Percentiles rank a stretch among this genome's conserved stretches.
Conservation (phyloP, 805 yeast species). For the Hyphopichia homilentoma region DNA sequence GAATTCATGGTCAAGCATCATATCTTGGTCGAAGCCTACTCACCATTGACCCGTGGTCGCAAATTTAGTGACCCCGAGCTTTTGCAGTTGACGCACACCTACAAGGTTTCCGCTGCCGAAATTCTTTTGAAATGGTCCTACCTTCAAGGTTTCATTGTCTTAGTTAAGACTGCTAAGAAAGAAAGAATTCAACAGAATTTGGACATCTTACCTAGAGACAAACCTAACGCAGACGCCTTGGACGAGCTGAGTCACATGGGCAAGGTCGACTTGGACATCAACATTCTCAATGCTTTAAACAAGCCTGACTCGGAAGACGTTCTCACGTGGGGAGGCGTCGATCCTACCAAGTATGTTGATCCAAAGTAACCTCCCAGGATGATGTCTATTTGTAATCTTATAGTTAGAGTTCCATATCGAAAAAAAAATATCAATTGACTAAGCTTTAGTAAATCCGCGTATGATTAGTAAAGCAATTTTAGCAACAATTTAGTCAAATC, state of each 20-base stretch:
- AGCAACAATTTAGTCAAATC: no score
- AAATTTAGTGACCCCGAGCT: conserved; percentile 55
- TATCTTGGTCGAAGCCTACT: conserved; percentile 68
- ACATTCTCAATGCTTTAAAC: conserved; percentile 32
- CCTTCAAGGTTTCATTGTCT: conserved; percentile 66
- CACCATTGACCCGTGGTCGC: conserved; percentile 70
- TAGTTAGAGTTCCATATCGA: no score
- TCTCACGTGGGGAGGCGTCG: conserved; percentile 28
- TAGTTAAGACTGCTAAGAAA: conserved; percentile 60
- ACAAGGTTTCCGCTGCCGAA: conserved; percentile 54
- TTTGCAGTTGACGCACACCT: conserved; percentile 44
- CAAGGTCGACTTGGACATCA: conserved; percentile 37
- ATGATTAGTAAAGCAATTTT: no score
- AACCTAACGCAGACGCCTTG: conserved; percentile 18
- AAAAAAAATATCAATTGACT: no score
- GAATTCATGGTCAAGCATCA: conserved; percentile 53
- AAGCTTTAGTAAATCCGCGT: no score
- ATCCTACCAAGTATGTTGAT: conserved; percentile 25
- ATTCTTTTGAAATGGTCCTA: conserved; percentile 70
- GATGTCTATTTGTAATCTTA: neutral
- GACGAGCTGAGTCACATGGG: conserved; percentile 25
- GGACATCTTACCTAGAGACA: conserved; percentile 41
- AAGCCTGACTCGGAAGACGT: conserved; percentile 33
- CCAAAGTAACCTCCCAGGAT: conserved; percentile 1
- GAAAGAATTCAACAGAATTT: conserved; percentile 53